Evolutionary conservation across 768 basidiomycete genomes (phyloP).

Genomic region (Amanita polypyramis): DNA sequence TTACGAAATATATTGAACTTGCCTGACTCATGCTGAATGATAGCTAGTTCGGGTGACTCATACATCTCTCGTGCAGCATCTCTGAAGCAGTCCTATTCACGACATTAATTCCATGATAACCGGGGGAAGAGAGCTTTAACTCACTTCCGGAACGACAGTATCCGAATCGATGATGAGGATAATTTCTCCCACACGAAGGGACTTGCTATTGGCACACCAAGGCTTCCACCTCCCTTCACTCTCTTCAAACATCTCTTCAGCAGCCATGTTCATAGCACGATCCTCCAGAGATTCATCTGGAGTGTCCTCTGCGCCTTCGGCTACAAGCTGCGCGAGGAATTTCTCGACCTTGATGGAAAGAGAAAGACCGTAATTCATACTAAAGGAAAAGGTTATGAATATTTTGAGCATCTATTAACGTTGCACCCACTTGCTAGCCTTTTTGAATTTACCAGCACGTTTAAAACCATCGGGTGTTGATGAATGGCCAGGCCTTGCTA

Average conservation of each 20-base stretch:
- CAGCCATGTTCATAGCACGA: slow-evolving; percentile 58
- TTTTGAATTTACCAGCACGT: slow-evolving; percentile 88
- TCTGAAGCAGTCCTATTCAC: slow-evolving; percentile 65
- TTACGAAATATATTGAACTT: slow-evolving; percentile 11
- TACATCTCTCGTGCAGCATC: slow-evolving; percentile 83
- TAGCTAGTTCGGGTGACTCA: slow-evolving; percentile 69
- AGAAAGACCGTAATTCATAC: slow-evolving; percentile 72
- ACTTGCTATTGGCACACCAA: slow-evolving; percentile 69
- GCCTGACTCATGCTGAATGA: slow-evolving; percentile 85
- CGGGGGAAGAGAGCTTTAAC: neutral
- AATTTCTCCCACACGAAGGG: slow-evolving; percentile 66
- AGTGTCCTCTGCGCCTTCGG: slow-evolving; percentile 29
- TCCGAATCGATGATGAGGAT: slow-evolving; percentile 78
- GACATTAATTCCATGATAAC: neutral
- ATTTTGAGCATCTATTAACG: neutral
- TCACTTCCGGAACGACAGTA: slow-evolving; percentile 61
- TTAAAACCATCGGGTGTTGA: slow-evolving; percentile 77
- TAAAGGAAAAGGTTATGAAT: slow-evolving; percentile 15
- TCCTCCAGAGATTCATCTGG: slow-evolving; percentile 54
- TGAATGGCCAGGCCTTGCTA: slow-evolving; percentile 67
- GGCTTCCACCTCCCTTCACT: slow-evolving; percentile 44
- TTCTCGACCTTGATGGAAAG: slow-evolving; percentile 54
- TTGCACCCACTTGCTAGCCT: slow-evolving; percentile 43
- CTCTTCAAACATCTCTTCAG: slow-evolving; percentile 63
- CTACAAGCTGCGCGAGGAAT: slow-evolving; percentile 36